A percentile compares a stretch with the other conserved stretches of the same genome.
phyloP scores from a whole-genome alignment of 768 basidiomycete species.

The Fibroporia radiculosa region DNA sequence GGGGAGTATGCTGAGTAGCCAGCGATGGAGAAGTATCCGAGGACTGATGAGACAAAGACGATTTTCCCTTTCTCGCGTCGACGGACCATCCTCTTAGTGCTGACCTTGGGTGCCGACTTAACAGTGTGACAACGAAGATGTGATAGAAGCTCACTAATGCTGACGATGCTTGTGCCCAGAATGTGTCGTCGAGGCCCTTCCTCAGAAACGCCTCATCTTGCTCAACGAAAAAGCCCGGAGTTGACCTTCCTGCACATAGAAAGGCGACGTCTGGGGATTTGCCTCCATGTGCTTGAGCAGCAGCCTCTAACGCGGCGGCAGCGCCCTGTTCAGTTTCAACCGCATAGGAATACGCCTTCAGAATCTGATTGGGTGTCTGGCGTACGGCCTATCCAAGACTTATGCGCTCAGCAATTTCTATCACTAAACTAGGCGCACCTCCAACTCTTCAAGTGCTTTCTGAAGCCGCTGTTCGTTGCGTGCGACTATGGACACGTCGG shows the following conservation, averaged over 20 bases:
- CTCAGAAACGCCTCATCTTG: constrained; percentile 50
- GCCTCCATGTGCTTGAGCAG: constrained; percentile 45
- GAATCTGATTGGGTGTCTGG: constrained; percentile 46
- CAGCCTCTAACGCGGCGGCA: constrained; percentile 52
- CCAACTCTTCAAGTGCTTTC: constrained; percentile 49
- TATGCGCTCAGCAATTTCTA: neutral
- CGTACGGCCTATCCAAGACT: constrained; percentile 38
- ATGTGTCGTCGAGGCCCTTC: constrained; percentile 49
- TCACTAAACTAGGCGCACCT: constrained; percentile 37
- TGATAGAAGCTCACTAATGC: constrained; percentile 35
- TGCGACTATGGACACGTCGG: constrained; percentile 82
- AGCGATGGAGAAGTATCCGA: constrained; percentile 68
- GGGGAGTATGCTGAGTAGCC: constrained; percentile 80
- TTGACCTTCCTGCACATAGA: constrained; percentile 66
- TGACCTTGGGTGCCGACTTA: constrained; percentile 37
- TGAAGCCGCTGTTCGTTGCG: constrained; percentile 59
- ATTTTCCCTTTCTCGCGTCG: constrained; percentile 59
- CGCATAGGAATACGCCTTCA: constrained; percentile 62
- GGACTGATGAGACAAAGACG: constrained; percentile 64
- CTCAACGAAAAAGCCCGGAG: constrained; percentile 72
- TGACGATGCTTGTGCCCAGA: constrained; percentile 48
- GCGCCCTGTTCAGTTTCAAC: constrained; percentile 48
- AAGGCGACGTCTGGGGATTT: constrained; percentile 70
- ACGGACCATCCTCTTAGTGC: constrained; percentile 55
- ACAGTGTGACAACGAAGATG: neutral